Evolutionary conservation across 2,329 filamentous ascomycete genomes (phyloP).

Genomic region (Chalaropsis ovoidea): DNA sequence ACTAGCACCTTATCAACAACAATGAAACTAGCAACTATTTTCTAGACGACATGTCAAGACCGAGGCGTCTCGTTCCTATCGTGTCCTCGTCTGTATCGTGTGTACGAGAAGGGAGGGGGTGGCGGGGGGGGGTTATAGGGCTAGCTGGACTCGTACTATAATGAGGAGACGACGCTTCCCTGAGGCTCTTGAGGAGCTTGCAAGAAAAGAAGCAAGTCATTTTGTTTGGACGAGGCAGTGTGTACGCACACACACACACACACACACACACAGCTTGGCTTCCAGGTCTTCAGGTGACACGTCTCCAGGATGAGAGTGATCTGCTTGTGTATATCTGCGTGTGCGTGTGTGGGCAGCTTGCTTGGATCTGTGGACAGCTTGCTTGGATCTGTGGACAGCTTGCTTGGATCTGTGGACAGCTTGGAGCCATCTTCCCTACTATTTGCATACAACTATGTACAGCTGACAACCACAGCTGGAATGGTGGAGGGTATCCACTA

Average conservation of each 20-base stretch:
- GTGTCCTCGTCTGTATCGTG: background rate
- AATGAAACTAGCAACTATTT: too few species aligned
- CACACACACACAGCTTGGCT: background rate
- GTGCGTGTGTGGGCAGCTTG: background rate
- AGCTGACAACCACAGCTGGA: conserved; percentile 2
- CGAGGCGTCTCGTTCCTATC: background rate
- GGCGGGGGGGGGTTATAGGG: background rate
- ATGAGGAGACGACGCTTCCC: background rate
- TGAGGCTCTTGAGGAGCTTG: background rate
- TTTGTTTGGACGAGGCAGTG: background rate
- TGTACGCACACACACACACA: too few species aligned
- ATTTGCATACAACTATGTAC: background rate
- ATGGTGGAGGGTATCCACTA: background rate
- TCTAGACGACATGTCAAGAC: background rate
- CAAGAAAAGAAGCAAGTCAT: background rate
- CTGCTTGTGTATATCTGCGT: too few species aligned
- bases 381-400: too few species aligned
- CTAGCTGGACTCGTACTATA: background rate
- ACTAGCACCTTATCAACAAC: too few species aligned
- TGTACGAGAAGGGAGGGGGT: too few species aligned
- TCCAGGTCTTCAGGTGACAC: background rate
- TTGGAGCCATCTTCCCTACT: too few species aligned
- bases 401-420: too few species aligned
- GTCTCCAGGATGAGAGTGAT: background rate
- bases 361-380: too few species aligned